A percentile compares a stretch with the other conserved stretches of the same genome.
Conservation (phyloP, 2,329 filamentous ascomycete species). For the Fusarium marasasianum region DNA sequence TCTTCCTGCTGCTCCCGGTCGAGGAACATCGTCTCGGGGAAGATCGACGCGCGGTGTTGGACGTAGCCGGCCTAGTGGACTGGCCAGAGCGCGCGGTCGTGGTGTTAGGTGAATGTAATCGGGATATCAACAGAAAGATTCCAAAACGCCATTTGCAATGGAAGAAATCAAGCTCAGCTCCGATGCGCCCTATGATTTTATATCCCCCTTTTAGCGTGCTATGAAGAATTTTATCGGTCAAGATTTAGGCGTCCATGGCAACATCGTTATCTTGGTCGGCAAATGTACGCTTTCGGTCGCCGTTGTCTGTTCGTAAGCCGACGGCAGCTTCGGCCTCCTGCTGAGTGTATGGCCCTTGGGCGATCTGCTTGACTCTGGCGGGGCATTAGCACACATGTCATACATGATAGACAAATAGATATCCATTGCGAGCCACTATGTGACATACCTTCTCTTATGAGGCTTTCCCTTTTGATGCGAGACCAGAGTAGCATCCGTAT, state of each 20-base stretch:
- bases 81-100: slow-evolving; percentile 57
- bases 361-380: slow-evolving; percentile 78
- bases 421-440: neutral
- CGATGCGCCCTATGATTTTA: slow-evolving; percentile 4
- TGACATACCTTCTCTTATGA: slow-evolving; percentile 79
- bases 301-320: slow-evolving; percentile 76
- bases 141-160: slow-evolving; percentile 28
- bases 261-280: slow-evolving; percentile 41
- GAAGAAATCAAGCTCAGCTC: slow-evolving; percentile 16
- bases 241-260: slow-evolving; percentile 47
- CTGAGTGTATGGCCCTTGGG: slow-evolving; percentile 86
- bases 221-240: slow-evolving; percentile 4
- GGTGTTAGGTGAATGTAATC: slow-evolving; percentile 52
- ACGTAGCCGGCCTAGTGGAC: slow-evolving; percentile 56
- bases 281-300: slow-evolving; percentile 24
- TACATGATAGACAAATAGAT: neutral
- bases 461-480: slow-evolving; percentile 87
- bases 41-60: slow-evolving; percentile 41
- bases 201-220: neutral
- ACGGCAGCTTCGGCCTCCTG: slow-evolving; percentile 84
- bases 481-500: slow-evolving; percentile 79
- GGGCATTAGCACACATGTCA: slow-evolving; percentile 30
- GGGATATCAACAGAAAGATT: slow-evolving; percentile 10
- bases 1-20: slow-evolving; percentile 53
- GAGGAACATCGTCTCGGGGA: slow-evolving; percentile 50